Conservation (phyloP, 257 asterid species). For the Solanum dulcamara region DNA sequence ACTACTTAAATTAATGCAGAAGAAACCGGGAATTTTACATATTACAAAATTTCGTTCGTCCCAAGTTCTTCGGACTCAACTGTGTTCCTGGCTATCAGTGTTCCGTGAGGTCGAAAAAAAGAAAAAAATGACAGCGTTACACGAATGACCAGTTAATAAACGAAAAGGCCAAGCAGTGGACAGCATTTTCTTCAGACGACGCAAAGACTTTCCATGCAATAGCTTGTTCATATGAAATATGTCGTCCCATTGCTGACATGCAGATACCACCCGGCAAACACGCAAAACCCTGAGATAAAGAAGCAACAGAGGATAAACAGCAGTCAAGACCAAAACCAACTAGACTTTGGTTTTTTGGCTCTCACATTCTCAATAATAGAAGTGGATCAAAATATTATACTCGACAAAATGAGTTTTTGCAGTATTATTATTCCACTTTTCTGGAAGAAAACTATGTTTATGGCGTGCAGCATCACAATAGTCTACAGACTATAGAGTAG, state of each 20-base stretch:
- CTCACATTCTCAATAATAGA: neutral
- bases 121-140: constrained; percentile 10
- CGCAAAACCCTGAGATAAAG: constrained; percentile 47
- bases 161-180: constrained; percentile 85
- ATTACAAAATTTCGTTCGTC: constrained; percentile 18
- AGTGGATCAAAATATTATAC: neutral
- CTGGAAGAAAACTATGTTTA: neutral
- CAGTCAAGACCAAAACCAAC: neutral
- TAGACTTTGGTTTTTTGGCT: neutral
- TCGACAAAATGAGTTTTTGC: neutral
- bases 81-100: neutral
- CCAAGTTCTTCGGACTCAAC: neutral
- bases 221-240: constrained; percentile 80
- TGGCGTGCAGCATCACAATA: neutral
- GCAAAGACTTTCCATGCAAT: constrained; percentile 88
- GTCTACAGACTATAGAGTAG: neutral
- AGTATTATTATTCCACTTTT: no score
- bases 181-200: constrained; percentile 51
- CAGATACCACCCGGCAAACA: constrained; percentile 84
- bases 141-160: constrained; percentile 95
- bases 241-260: constrained; percentile 96
- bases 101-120: neutral
- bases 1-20: constrained; percentile 13
- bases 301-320: neutral
- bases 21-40: constrained; percentile 1